phyloP scores from a whole-genome alignment of 75 land plant species.

The Adiantum capillusveneris region DNA sequence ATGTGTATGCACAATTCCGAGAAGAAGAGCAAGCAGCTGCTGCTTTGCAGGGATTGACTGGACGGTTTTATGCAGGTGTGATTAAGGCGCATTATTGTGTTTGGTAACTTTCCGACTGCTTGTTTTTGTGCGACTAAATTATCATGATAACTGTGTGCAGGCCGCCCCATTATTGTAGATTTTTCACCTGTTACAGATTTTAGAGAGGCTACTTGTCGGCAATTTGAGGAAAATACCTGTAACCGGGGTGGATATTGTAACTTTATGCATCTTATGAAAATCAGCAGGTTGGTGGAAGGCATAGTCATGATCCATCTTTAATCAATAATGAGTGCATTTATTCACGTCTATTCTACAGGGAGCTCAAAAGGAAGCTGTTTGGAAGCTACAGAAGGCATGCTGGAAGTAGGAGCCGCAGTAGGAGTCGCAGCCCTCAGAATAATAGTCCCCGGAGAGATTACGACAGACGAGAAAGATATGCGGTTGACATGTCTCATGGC shows the following conservation, averaged over 20 bases:
- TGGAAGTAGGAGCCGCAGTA: slow-evolving; percentile 33
- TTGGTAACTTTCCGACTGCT: too few species aligned
- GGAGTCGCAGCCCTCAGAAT: slow-evolving; percentile 36
- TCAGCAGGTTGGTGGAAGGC: slow-evolving; percentile 22
- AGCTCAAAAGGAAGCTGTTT: slow-evolving; percentile 45
- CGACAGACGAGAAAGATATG: slow-evolving; percentile 17
- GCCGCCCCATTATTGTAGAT: slow-evolving; percentile 65
- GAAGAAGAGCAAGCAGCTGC: slow-evolving; percentile 67
- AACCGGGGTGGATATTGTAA: slow-evolving; percentile 71
- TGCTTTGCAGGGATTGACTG: slow-evolving; percentile 43
- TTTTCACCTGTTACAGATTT: slow-evolving; percentile 72
- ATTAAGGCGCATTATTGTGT: too few species aligned
- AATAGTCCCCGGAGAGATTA: slow-evolving; percentile 25
- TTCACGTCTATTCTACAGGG: slow-evolving; percentile 15
- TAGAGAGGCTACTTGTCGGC: slow-evolving; percentile 69
- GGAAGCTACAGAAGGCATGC: slow-evolving; percentile 43
- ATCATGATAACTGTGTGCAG: slow-evolving; percentile 12
- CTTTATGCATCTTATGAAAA: slow-evolving; percentile 59
- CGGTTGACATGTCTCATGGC: slow-evolving; percentile 16
- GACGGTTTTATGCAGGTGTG: slow-evolving; percentile 64
- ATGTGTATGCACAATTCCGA: slow-evolving; percentile 66
- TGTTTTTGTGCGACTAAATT: too few species aligned
- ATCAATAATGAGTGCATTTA: not conserved
- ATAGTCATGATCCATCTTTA: not conserved
- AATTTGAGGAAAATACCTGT: slow-evolving; percentile 68